Percentiles rank a stretch among this genome's conserved stretches.
Evolutionary conservation across 2,329 filamentous ascomycete genomes (phyloP).

Genomic region (Ceratocystis eucalypticola): DNA sequence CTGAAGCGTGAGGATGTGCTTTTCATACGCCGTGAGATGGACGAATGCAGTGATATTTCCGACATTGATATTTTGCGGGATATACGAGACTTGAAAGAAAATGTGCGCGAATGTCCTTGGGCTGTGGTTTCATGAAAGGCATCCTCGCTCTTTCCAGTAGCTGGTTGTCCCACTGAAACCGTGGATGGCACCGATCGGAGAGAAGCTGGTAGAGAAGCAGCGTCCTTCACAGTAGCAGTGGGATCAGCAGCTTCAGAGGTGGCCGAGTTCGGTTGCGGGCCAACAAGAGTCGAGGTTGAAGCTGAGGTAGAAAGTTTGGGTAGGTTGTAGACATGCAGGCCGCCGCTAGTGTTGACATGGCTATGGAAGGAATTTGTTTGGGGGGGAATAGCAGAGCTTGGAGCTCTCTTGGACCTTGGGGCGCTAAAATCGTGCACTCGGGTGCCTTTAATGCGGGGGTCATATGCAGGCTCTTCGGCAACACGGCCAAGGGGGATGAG

Average conservation of each 20-base stretch:
- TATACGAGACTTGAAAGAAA: slow-evolving; percentile 26
- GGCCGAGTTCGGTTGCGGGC: neutral
- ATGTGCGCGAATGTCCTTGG: neutral
- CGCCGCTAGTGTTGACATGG: neutral
- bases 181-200: slow-evolving; percentile 14
- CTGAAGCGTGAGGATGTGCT: slow-evolving; percentile 70
- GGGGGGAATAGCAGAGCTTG: slow-evolving; percentile 15
- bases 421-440: slow-evolving; percentile 53
- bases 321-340: neutral
- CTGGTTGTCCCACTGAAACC: neutral
- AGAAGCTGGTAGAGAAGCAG: slow-evolving; percentile 5
- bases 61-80: slow-evolving; percentile 43
- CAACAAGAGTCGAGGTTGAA: slow-evolving; percentile 4
- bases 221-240: slow-evolving; percentile 9
- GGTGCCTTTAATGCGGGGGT: slow-evolving; percentile 51
- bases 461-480: slow-evolving; percentile 38
- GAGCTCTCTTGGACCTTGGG: slow-evolving; percentile 32
- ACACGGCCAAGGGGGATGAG: slow-evolving; percentile 29
- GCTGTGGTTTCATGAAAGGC: neutral
- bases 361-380: neutral
- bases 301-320: slow-evolving; percentile 13
- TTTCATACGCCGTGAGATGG: slow-evolving; percentile 52
- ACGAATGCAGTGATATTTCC: slow-evolving; percentile 35
- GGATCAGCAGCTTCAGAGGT: neutral
- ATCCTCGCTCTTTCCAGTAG: neutral